phyloP scores from a whole-genome alignment of 495 filamentous ascomycete genomes.

The Tuber indicum region DNA sequence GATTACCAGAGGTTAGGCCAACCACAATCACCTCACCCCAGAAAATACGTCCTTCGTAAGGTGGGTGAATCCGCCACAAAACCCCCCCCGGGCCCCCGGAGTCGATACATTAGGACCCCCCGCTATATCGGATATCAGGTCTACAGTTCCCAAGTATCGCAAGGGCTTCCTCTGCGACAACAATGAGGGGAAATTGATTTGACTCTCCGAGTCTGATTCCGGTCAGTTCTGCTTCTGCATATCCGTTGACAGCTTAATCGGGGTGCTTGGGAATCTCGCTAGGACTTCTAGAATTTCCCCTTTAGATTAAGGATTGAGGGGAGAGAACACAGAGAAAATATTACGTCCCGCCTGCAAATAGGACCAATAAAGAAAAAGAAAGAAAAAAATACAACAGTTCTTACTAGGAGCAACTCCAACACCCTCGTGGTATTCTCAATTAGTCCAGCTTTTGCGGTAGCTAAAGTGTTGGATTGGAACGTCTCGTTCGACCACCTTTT shows the following conservation, averaged over 20 bases:
- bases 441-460: background rate
- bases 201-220: background rate
- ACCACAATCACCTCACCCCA: background rate
- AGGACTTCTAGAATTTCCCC: background rate
- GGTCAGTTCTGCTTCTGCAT: background rate
- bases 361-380: background rate
- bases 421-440: background rate
- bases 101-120: background rate
- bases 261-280: background rate
- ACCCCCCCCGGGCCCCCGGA: background rate
- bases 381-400: background rate
- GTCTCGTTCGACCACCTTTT: too few relatives aligned
- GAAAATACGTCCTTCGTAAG: background rate
- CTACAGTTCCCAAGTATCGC: background rate
- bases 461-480: too few relatives aligned
- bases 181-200: background rate
- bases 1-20: background rate
- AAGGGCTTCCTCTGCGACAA: background rate
- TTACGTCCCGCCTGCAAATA: background rate
- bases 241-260: background rate
- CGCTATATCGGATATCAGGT: background rate
- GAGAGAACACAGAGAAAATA: background rate
- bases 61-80: background rate
- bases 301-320: background rate
- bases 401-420: background rate